Conservation (phyloP, 2,329 filamentous ascomycete genomes). For the Colletotrichum sp. region DNA sequence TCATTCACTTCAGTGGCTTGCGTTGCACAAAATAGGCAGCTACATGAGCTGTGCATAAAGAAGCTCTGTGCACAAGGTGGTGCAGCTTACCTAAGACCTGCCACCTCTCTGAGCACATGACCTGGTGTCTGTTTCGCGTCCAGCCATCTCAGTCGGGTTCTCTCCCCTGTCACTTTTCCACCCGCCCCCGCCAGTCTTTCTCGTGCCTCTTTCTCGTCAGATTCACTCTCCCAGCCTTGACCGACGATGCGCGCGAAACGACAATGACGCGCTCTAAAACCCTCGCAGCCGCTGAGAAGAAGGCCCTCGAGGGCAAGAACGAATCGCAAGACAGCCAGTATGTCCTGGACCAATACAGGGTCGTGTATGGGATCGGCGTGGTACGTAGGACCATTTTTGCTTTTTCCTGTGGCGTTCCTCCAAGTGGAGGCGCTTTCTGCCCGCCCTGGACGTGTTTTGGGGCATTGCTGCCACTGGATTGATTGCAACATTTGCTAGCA, state of each 20-base stretch:
- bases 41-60: background rate
- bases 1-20: background rate
- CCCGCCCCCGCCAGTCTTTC: background rate
- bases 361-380: conserved; percentile 40
- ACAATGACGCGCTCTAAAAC: conserved; percentile 33
- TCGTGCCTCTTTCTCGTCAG: background rate
- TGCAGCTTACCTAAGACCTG: background rate
- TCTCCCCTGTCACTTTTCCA: background rate
- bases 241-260: background rate
- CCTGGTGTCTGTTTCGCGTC: background rate
- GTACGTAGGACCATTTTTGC: conserved; percentile 34
- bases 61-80: background rate
- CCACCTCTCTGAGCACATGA: background rate
- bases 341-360: conserved; percentile 41
- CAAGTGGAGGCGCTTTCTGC: background rate
- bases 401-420: conserved; percentile 15
- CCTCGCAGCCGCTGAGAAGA: conserved; percentile 31
- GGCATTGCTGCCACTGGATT: conserved; percentile 4
- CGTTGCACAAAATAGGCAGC: background rate
- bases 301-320: conserved; percentile 31
- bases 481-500: conserved; percentile 1
- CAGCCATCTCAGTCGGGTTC: background rate
- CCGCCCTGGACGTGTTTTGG: background rate
- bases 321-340: conserved; percentile 51
- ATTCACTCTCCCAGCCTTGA: background rate